These are phyloP conservation scores for Gloeophyllum trabeum DNA, from an alignment of 768 basidiomycete genomes.

Conservation along the genomic window DNA sequence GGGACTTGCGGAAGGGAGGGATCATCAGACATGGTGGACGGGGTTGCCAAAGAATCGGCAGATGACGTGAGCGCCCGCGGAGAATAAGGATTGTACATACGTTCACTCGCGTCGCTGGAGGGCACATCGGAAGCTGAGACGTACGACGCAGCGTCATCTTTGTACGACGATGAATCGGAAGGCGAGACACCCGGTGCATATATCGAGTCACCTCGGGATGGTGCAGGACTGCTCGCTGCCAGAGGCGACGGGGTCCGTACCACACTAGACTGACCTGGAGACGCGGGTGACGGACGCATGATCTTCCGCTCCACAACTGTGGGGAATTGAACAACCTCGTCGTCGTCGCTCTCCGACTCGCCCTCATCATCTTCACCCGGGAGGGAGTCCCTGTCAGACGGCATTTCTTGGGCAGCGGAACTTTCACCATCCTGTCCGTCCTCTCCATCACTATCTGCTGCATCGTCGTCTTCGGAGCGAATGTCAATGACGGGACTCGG, in stretches of 20 bases:
- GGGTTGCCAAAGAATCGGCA: slow-evolving; percentile 48
- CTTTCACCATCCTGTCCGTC: not conserved
- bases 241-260: not conserved
- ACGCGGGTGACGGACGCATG: not conserved
- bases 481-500: slow-evolving; percentile 1
- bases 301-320: not conserved
- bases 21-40: slow-evolving; percentile 39
- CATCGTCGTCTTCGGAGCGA: not conserved
- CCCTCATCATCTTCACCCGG: slow-evolving; percentile 1
- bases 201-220: not conserved
- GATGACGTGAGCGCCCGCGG: slow-evolving; percentile 43
- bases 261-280: not conserved
- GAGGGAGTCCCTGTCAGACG: not conserved
- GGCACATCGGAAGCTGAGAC: slow-evolving; percentile 19
- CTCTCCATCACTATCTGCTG: not conserved
- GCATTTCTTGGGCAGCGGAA: too few species aligned
- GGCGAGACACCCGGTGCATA: slow-evolving; percentile 1
- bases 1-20: slow-evolving; percentile 18
- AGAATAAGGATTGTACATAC: slow-evolving; percentile 19
- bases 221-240: not conserved
- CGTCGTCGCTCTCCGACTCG: not conserved
- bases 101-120: slow-evolving; percentile 16
- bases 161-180: slow-evolving; percentile 3
- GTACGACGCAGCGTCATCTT: slow-evolving; percentile 16
- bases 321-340: not conserved